phyloP scores from a whole-genome alignment of 164 flowering plant species.

The Cinnamomum chago region DNA sequence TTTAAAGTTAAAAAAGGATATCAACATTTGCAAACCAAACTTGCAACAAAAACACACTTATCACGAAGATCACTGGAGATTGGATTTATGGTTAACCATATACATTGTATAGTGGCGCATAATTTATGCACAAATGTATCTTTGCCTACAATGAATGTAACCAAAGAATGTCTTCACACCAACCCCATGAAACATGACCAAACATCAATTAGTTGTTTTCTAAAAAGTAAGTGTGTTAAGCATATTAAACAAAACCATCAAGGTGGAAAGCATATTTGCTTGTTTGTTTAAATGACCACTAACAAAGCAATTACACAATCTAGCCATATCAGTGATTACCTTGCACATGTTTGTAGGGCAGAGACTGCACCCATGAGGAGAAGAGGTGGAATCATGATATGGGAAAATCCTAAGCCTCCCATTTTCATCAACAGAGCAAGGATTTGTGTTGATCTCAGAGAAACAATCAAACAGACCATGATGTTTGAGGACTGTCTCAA shows the following conservation, averaged over 20 bases:
- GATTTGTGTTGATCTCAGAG: constrained; percentile 64
- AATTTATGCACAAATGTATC: no score
- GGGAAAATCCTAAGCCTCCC: constrained; percentile 66
- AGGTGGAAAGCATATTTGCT: not conserved
- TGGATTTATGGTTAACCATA: no score
- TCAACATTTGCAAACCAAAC: no score
- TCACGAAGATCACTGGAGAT: no score
- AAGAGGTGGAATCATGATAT: constrained; percentile 34
- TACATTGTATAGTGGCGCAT: no score
- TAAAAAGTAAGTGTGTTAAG: not conserved
- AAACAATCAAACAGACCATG: constrained; percentile 61
- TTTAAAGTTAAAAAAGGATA: no score
- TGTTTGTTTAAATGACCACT: not conserved
- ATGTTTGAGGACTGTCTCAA: constrained; percentile 67
- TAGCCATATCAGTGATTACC: not conserved
- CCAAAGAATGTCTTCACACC: not conserved
- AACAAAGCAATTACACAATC: not conserved
- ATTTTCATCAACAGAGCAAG: constrained; percentile 40
- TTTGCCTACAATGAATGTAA: no score
- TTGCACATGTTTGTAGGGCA: constrained; percentile 97
- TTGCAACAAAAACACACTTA: no score
- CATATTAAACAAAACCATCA: not conserved
- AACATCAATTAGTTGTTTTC: not conserved
- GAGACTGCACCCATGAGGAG: constrained; percentile 59
- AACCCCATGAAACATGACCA: not conserved